Conservation (phyloP, 345 rosid genomes). For the Lepidium didymum region DNA sequence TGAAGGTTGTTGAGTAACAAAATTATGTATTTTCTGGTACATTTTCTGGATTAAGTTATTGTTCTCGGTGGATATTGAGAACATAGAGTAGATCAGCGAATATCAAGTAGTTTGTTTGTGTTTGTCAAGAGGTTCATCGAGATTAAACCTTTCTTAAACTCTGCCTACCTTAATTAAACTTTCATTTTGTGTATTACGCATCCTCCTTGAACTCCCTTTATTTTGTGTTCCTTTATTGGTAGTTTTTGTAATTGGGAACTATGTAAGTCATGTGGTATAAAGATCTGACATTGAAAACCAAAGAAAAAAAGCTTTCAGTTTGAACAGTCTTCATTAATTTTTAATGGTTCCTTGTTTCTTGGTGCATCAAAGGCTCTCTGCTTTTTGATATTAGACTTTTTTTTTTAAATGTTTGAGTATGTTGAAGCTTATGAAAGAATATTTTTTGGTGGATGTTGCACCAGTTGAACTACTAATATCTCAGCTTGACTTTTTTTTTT, state of each 20-base stretch:
- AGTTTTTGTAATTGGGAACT: no score
- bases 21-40: background rate
- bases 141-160: constrained; percentile 57
- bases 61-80: background rate
- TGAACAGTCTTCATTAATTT: background rate
- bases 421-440: background rate
- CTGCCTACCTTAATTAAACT: background rate
- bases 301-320: background rate
- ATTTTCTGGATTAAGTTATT: background rate
- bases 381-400: background rate
- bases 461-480: background rate
- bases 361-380: background rate
- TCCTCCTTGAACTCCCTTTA: no score
- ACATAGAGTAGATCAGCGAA: constrained; percentile 12
- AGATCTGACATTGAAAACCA: no score
- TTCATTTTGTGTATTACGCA: background rate
- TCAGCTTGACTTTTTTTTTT: background rate
- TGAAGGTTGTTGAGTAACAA: background rate
- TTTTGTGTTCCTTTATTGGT: no score
- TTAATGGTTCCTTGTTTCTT: background rate
- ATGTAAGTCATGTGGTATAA: no score
- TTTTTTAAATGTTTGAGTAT: background rate
- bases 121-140: constrained; percentile 63
- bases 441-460: background rate
- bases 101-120: constrained; percentile 55